Evolutionary conservation across 768 basidiomycete species (phyloP).

Genomic region (Rossbeevera mucosa): DNA sequence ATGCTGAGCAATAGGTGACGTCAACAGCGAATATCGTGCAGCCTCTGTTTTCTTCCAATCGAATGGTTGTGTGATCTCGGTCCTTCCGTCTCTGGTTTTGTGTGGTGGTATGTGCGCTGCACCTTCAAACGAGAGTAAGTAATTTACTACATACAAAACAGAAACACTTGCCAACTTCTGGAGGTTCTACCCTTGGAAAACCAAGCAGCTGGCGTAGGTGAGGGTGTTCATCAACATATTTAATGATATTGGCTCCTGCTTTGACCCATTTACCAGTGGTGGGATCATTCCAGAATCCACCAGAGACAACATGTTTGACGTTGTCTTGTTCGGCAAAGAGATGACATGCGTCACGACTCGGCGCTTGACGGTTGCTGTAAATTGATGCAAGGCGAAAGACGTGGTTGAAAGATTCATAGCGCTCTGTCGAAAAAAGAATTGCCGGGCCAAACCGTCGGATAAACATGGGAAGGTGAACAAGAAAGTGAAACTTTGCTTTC

Average conservation of each 20-base stretch:
- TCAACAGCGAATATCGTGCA: not conserved
- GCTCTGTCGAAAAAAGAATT: slow-evolving; percentile 27
- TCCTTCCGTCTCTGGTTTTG: not conserved
- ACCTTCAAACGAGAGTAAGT: not conserved
- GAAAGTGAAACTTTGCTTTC: slow-evolving; percentile 32
- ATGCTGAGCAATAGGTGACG: not conserved
- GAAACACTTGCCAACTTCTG: not conserved
- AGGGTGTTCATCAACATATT: not conserved
- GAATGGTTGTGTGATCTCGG: not conserved
- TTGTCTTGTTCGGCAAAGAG: slow-evolving; percentile 7
- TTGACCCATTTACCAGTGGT: not conserved
- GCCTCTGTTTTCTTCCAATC: not conserved
- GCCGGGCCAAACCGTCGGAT: slow-evolving; percentile 28
- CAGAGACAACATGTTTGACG: slow-evolving; percentile 14
- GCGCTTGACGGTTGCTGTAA: slow-evolving; percentile 31
- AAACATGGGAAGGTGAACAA: slow-evolving; percentile 25
- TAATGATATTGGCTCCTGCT: not conserved
- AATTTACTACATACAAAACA: too few relatives aligned
- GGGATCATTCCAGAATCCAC: slow-evolving; percentile 13
- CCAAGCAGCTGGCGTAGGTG: not conserved
- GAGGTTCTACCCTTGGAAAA: not conserved
- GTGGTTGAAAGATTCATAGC: slow-evolving; percentile 27
- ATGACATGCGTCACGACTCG: slow-evolving; percentile 19
- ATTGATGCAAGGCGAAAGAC: slow-evolving; percentile 24
- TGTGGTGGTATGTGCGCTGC: not conserved